phyloP scores from a whole-genome alignment of 768 basidiomycete species.

The Coprinopsis sp. region DNA sequence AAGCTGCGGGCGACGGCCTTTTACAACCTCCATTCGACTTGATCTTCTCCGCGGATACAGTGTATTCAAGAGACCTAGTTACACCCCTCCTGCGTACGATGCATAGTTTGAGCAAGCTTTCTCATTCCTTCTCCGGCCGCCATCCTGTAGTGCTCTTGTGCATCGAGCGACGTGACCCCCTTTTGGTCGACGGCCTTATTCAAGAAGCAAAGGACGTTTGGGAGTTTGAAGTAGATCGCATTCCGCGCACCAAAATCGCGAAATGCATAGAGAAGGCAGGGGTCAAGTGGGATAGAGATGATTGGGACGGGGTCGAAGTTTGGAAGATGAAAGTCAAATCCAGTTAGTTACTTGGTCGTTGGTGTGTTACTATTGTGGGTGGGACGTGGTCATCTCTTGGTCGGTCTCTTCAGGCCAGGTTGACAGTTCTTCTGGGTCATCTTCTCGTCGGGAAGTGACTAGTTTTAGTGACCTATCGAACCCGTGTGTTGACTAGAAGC shows the following conservation, averaged over 20 bases:
- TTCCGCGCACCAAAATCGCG: slow-evolving; percentile 54
- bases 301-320: slow-evolving; percentile 81
- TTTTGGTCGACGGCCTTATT: slow-evolving; percentile 55
- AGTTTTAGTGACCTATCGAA: slow-evolving; percentile 65
- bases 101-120: slow-evolving; percentile 43
- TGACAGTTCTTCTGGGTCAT: slow-evolving; percentile 25
- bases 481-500: slow-evolving; percentile 61
- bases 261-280: slow-evolving; percentile 58
- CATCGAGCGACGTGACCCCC: slow-evolving; percentile 75
- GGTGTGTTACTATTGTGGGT: neutral
- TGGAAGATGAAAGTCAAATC: too few relatives aligned
- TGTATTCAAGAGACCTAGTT: slow-evolving; percentile 61
- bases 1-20: slow-evolving; percentile 3
- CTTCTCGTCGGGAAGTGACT: slow-evolving; percentile 53
- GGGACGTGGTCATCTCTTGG: neutral
- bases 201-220: slow-evolving; percentile 48
- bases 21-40: slow-evolving; percentile 65
- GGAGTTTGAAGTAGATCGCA: slow-evolving; percentile 53
- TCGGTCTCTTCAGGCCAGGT: slow-evolving; percentile 4
- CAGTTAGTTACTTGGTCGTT: too few relatives aligned
- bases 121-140: slow-evolving; percentile 25
- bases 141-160: slow-evolving; percentile 56
- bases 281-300: slow-evolving; percentile 55
- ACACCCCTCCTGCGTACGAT: slow-evolving; percentile 69
- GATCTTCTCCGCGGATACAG: slow-evolving; percentile 79